Base-by-base conservation (phyloP, 202 grass and related monocot genomes). In the Eragrostis tef region DNA sequence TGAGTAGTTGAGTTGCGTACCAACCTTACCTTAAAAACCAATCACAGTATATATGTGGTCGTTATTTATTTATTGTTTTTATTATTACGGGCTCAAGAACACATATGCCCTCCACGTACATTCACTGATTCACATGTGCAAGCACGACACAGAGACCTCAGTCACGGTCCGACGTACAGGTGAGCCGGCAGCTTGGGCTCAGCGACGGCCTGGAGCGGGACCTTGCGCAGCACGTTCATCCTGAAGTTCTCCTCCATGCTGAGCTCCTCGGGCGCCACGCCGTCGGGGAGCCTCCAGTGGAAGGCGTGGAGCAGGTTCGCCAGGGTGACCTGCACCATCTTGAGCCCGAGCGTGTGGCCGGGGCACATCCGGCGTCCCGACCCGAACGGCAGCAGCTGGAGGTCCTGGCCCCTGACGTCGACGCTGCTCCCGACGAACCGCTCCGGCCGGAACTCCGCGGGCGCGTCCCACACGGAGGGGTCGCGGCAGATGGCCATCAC, bases 161-260 rank as follows among this genome's bases (percentile, higher is more conserved):
- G 1, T 34, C 31, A 34, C 31, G 31, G 31, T 34, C 31, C 31
- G 4, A 34, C n/a, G 7, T 92, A 92, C 9, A 89, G 65, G 75
- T 84, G 70, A 74, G 64, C 80, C 0, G 83, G 64, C 2, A 89
- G 80, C 79, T 41, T 92, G 0, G 90, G 87, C 48, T 86, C 56
- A 0, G 64, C 20, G 3, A 89, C 75, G 9, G 21, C 86, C 21
- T 74, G 25, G 10, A 89, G 75, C 17, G 86, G 86, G 6, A 72
- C 54, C 65, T 70, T 70, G 11, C 63, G 60, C 0, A 77, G 71
- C 8, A 84, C 78, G 7, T 83, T 70, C 9, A 92, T 12, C 42
- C 80, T 75, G 34, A 81, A 92, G 24, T 78, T 86, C 75, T 92
- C 90, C 62, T 92, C 90, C 90, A 92, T 84, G 74, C 56, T 78